Conservation (phyloP, 306 rosid species). For the Corylus heterophylla region DNA sequence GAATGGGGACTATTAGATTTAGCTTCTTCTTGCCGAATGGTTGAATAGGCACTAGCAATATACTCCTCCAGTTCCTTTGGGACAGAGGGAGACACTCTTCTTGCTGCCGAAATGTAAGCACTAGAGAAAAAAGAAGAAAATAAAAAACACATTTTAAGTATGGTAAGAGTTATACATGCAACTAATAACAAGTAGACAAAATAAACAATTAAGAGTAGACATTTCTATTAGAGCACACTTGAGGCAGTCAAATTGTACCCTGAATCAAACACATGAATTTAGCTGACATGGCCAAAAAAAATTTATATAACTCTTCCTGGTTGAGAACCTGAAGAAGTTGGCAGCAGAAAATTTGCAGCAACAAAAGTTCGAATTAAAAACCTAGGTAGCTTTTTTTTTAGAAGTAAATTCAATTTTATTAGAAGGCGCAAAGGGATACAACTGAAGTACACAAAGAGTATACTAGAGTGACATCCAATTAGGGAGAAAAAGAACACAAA, state of each 20-base stretch:
- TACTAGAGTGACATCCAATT: no score
- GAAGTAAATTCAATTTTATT: no score
- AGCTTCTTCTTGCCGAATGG: constrained; percentile 95
- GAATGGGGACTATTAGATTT: constrained; percentile 87
- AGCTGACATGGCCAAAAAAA: background rate
- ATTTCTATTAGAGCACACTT: background rate
- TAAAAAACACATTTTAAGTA: background rate
- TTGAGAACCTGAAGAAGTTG: constrained; percentile 1
- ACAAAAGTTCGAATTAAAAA: background rate
- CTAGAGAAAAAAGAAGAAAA: constrained; percentile 37
- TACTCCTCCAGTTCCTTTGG: constrained; percentile 91
- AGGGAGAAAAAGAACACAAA: no score
- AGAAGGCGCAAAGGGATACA: no score
- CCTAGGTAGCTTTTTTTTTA: background rate
- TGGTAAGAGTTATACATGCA: background rate
- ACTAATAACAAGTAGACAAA: background rate
- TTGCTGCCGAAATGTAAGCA: constrained; percentile 91
- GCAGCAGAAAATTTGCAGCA: background rate
- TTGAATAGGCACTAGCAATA: constrained; percentile 86
- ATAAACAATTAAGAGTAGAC: background rate
- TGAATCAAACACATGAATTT: background rate
- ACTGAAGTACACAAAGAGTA: no score
- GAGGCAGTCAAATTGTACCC: background rate
- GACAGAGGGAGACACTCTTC: constrained; percentile 83
- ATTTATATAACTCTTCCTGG: background rate